Evolutionary conservation across 2,329 filamentous ascomycete species (phyloP), one percentile per base, ranked within the genome.

Genomic region (Diaporthe aspalathi): DNA sequence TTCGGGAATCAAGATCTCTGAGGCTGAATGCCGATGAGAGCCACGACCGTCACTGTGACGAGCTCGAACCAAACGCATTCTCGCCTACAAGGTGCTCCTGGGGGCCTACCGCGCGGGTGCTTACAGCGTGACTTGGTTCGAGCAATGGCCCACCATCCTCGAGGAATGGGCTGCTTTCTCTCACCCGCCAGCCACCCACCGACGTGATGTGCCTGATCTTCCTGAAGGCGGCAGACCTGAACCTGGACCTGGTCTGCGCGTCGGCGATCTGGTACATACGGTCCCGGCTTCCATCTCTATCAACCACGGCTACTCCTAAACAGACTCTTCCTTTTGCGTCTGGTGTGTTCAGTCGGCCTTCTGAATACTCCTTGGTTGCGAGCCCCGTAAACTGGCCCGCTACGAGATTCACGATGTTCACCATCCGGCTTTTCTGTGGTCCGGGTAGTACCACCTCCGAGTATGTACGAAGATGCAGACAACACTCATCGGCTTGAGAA

Each of bases 261-360:
- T 14, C 14, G 22, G 5, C 60, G 35, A 3, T 12, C 7, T 49
- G 11, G 16, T 35, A 5, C 20, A 29, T 20, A 47, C 11, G 20
- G 11, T 7, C 35, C 9, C 20, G 11, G 49, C 20, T 20, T 20
- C 29, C 32, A 17, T 20, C 12, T 3, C 11, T 1, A 14, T 20
- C 60, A 17, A 24, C 20, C 29, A 49, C 49, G 43, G 4, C 20
- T 17, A 1, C 27, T 20, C 6, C 14, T 3, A 63, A 63, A 32
- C 43, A 5, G 32, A 35, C 43, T 8, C 43, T 12, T 12, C 35
- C 27, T 63, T n/a, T 63, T 27, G 27, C 35, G 29, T 43, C 60
- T 8, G 43, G 43, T 9, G 60, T 43, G 17, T n/a, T 63, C 27
- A 63, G 60, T 43, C 60, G 60, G 5, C 60, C 60, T n/a, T 63